A percentile compares a stretch with the other conserved stretches of the same genome.
Evolutionary conservation across 371 early-diverging fungal species (phyloP).

Genomic region (Mucor racemosus): DNA sequence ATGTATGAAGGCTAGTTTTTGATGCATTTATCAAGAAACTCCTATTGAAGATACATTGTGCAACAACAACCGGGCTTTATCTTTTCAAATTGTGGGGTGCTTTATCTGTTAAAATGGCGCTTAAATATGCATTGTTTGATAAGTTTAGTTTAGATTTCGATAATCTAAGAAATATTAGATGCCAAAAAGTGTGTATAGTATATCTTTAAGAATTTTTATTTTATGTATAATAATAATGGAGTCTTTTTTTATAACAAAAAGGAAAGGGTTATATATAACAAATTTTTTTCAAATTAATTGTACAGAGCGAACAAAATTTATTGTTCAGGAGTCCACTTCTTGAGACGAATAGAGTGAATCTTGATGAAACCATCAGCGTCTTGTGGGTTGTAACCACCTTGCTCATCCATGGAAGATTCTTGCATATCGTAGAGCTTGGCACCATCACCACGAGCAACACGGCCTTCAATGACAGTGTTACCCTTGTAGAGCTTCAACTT

Average conservation of each 20-base stretch:
- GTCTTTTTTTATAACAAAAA: not conserved
- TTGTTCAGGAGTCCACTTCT: conserved; percentile 76
- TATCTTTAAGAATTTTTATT: not conserved
- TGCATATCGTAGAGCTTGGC: conserved; percentile 93
- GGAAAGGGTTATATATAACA: conserved; percentile 7
- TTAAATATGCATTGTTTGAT: not conserved
- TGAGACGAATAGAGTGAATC: conserved; percentile 94
- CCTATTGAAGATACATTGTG: too few relatives aligned
- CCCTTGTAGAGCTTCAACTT: conserved; percentile 97
- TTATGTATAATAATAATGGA: conserved; percentile 1
- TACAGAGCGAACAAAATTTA: conserved; percentile 9
- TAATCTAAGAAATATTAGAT: not conserved
- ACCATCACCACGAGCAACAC: conserved; percentile 72
- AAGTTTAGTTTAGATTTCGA: not conserved
- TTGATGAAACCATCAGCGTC: conserved; percentile 97
- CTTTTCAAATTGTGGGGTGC: not conserved
- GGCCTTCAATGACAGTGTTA: conserved; percentile 86
- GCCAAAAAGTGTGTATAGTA: not conserved
- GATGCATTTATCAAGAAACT: too few relatives aligned
- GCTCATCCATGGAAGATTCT: conserved; percentile 94
- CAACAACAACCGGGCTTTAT: not conserved
- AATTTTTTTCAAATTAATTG: conserved; percentile 1
- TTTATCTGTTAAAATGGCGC: not conserved
- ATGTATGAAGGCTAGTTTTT: too few relatives aligned
- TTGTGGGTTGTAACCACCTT: conserved; percentile 91